A percentile compares a stretch with the other conserved stretches of the same genome.
These are phyloP conservation scores for Quercus alba DNA, from an alignment of 306 rosid genomes.

Conservation along the genomic window DNA sequence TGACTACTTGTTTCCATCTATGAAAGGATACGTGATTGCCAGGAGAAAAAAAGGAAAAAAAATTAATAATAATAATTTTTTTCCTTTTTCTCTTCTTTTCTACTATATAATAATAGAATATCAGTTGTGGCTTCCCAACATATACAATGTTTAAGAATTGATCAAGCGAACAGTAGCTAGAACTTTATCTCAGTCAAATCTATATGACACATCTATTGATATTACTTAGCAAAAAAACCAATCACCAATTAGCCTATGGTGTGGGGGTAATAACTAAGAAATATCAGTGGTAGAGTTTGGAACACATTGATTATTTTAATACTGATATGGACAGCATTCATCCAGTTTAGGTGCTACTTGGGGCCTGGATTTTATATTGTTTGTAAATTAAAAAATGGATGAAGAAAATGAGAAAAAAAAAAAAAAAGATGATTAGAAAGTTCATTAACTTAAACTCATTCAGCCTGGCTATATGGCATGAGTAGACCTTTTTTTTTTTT, in stretches of 20 bases:
- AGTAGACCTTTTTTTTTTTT: background rate
- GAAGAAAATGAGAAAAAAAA: too few species aligned
- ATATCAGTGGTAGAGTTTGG: background rate
- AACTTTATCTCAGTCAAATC: background rate
- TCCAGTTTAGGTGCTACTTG: too few species aligned
- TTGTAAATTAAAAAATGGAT: too few species aligned
- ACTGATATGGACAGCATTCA: too few species aligned
- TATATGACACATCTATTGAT: background rate
- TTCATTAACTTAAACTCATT: background rate
- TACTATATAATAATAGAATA: too few species aligned
- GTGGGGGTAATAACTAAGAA: background rate
- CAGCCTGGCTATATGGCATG: background rate
- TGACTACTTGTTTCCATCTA: background rate
- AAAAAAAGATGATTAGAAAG: too few species aligned
- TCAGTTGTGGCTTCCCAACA: background rate
- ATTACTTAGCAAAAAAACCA: background rate
- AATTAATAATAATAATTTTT: too few species aligned
- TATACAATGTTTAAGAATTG: background rate
- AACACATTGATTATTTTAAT: background rate
- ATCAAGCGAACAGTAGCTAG: background rate
- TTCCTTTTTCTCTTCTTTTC: too few species aligned
- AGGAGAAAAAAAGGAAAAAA: too few species aligned
- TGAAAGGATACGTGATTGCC: background rate
- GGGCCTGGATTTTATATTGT: too few species aligned
- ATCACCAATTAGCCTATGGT: background rate